phyloP scores from a whole-genome alignment of 805 yeast genomes.

The Saturnispora quitensis region DNA sequence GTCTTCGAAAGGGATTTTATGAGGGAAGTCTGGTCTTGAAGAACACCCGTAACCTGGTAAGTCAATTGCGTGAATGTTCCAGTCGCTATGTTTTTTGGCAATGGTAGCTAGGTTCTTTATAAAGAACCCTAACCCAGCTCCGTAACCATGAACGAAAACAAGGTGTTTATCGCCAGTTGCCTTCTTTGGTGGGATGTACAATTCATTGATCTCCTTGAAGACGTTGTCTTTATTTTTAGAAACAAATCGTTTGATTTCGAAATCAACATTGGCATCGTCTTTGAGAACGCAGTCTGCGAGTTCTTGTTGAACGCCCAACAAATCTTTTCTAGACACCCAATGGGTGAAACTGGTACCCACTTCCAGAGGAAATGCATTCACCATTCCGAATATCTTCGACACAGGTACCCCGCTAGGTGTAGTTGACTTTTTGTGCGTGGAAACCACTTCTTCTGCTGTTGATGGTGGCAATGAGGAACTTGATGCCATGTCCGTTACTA shows the following conservation, averaged over 20 bases:
- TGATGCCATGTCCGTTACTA: not conserved
- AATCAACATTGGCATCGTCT: conserved; percentile 34
- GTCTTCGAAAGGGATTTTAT: conserved; percentile 28
- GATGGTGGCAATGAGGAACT: not conserved
- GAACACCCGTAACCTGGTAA: conserved; percentile 87
- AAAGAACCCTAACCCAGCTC: conserved; percentile 81
- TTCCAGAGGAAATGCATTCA: conserved; percentile 51
- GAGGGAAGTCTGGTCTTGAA: conserved; percentile 63
- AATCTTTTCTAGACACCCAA: conserved; percentile 27
- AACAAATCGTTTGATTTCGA: conserved; percentile 43
- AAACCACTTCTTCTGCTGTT: not conserved
- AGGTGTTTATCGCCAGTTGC: conserved; percentile 35
- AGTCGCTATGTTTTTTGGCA: conserved; percentile 31
- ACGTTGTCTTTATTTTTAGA: conserved; percentile 26
- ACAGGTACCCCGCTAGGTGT: conserved; percentile 65
- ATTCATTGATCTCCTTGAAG: conserved; percentile 65
- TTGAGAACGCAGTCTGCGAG: conserved; percentile 49
- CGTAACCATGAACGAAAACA: conserved; percentile 86
- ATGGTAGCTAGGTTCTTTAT: conserved; percentile 51
- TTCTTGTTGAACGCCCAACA: conserved; percentile 30
- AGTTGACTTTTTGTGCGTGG: conserved; percentile 41
- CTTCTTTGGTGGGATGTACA: conserved; percentile 34
- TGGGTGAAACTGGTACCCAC: conserved; percentile 45
- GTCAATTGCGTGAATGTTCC: conserved; percentile 82
- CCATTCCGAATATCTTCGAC: conserved; percentile 30